Base-by-base conservation (phyloP, 1,284 basidiomycete genomes). In the Cryptococcus depauperatus region DNA sequence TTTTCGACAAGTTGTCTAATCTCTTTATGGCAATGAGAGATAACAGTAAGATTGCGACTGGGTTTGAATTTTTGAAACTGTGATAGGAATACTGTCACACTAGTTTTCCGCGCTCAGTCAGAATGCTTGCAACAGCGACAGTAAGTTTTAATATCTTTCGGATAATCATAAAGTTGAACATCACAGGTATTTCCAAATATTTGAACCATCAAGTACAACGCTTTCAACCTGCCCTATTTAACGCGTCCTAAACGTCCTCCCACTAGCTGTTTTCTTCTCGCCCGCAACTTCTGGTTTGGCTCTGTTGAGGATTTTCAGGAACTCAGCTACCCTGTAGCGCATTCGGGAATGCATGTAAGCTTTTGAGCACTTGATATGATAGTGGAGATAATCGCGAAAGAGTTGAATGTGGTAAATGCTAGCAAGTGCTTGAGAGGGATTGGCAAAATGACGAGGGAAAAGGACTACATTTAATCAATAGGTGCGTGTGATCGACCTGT, bases 301-400 rank as follows among this genome's bases (percentile, higher is more conserved):
- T 41, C 95, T 76, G 69, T 98, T 98, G 61, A 99, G 75, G 40
- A 98, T 82, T 75, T 98, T 98, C 73, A 96, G 83, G 76, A 98
- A 98, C 71, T 97, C 91, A 13, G 85, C 82, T 11, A 96, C 95
- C 22, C 95, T 82, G 66, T 85, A 79, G 51, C 95, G 79, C 92
- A 99, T 95, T 41, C 95, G 78, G 21, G 89, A 93, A 72, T 98
- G 95, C 88, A 99, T 93, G 74, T 98, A 98, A 1, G 93, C 95
- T 72, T 98, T 98, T 44, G 85, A 92, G 71, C 93, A 97, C 58
- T 78, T 98, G 80, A 99, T 95, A 72, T 98, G 95, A 72, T 98
- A 98, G 73, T 99, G 95, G 30, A 99, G 77, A 68, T 97, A 97
- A 71, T 97, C 91, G 43, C 95, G 79, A 83, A 99, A 98, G 32